These are phyloP conservation scores for Russula sp. DNA, from an alignment of 768 basidiomycete genomes.

Conservation along the genomic window DNA sequence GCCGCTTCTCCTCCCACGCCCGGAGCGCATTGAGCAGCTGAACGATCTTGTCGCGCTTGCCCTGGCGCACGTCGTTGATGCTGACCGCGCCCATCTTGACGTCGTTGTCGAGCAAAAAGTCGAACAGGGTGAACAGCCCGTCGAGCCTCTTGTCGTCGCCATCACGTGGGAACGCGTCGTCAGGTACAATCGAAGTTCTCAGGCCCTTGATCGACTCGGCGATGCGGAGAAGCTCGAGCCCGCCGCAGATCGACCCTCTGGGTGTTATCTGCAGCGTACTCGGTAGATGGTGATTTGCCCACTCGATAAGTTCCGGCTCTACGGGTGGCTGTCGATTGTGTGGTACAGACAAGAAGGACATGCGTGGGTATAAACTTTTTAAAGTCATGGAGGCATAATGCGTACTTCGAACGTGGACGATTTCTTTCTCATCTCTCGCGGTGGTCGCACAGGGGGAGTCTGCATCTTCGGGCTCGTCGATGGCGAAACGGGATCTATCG, in stretches of 20 bases:
- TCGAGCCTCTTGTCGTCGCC: slow-evolving; percentile 75
- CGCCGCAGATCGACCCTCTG: slow-evolving; percentile 45
- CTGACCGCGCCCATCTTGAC: slow-evolving; percentile 88
- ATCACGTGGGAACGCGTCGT: slow-evolving; percentile 68
- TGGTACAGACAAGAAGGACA: slow-evolving; percentile 7
- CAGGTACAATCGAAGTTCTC: slow-evolving; percentile 64
- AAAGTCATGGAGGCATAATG: not conserved
- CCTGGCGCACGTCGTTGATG: slow-evolving; percentile 87
- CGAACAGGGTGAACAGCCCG: slow-evolving; percentile 84
- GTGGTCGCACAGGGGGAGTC: slow-evolving; percentile 56
- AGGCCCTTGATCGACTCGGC: slow-evolving; percentile 74
- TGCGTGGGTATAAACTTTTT: slow-evolving; percentile 5
- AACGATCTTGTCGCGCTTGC: slow-evolving; percentile 73
- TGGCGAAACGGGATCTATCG: slow-evolving; percentile 5
- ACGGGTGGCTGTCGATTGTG: slow-evolving; percentile 25
- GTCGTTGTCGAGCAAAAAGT: slow-evolving; percentile 88
- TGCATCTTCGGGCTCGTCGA: slow-evolving; percentile 25
- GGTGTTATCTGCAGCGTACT: slow-evolving; percentile 51
- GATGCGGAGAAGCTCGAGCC: slow-evolving; percentile 76
- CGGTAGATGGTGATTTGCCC: slow-evolving; percentile 87
- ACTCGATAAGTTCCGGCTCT: slow-evolving; percentile 63
- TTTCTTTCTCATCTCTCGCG: slow-evolving; percentile 52
- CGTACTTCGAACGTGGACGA: slow-evolving; percentile 29
- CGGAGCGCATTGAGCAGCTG: slow-evolving; percentile 74
- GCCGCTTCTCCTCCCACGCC: slow-evolving; percentile 74